Evolutionary conservation across 2,329 filamentous ascomycete genomes (phyloP), one percentile per base, ranked within the genome.

Genomic region (Xylariaceae sp.): DNA sequence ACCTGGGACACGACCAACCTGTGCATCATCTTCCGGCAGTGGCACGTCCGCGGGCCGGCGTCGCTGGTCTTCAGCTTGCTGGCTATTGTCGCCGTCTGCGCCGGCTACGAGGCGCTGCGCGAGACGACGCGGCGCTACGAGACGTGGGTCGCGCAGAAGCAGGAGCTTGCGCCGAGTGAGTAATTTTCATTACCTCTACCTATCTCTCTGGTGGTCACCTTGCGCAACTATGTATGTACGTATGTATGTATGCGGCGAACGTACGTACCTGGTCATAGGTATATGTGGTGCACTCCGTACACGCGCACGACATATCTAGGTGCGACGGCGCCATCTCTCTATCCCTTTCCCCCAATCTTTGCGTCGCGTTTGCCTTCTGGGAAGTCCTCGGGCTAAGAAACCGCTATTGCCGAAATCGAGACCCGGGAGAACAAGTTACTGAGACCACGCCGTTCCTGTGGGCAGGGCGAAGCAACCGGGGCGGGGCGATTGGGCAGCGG

Each of bases 1-100:
- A 98, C 92, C 59, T 99, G 93, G 93, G 86, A 92, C 73, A 93
- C 93, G 2, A 85, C 82, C 54, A 89, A 98, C 77, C 90, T 99
- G 63, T 99, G 95, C 82, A 96, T 99, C 75, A 85, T 99, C 74
- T 99, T 98, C 81, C 83, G 82, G 67, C 86, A 88, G 75, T 99
- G 95, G 95, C 93, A 90, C 76, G 78, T 99, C 74, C 87, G 83
- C 60, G 87, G 88, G 59, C 87, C 87, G 2, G 69, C 84, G 50
- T 89, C 89, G 32, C 88, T 99, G 55, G 68, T 97, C 72, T 74
- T 92, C 69, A 96, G 93, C 23, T 87, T 99, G 58, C 67, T 95
- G 65, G 90, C 86, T 64, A 88, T 99, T 66, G 84, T 96, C 57
- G 81, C 89, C 58, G 80, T 99, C 62, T 89, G 89, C 32, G 91